Conservation (phyloP, 768 basidiomycete genomes). For the Lactarius sp. region DNA sequence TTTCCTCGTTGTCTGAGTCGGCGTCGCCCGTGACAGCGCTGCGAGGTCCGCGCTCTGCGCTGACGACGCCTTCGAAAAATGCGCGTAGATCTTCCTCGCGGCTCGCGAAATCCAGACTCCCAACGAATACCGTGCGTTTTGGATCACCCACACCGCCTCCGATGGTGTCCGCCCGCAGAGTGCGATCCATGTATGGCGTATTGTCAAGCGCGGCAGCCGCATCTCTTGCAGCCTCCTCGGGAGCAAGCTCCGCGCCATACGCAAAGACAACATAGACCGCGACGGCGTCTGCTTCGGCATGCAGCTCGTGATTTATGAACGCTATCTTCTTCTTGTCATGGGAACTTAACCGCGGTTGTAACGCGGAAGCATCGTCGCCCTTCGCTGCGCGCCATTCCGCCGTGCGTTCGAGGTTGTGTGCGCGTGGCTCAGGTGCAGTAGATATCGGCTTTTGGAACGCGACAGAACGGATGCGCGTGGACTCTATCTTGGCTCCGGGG, state of each 20-base stretch:
- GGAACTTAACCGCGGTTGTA: constrained; percentile 51
- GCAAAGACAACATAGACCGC: constrained; percentile 94
- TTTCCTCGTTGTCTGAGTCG: constrained; percentile 30
- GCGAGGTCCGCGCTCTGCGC: constrained; percentile 62
- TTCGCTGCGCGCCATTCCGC: constrained; percentile 49
- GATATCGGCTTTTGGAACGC: constrained; percentile 83
- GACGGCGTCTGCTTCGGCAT: constrained; percentile 65
- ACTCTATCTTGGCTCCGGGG: constrained; percentile 80
- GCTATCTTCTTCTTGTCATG: constrained; percentile 90
- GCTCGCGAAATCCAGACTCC: constrained; percentile 87
- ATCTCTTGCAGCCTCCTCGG: constrained; percentile 60
- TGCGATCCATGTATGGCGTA: constrained; percentile 67
- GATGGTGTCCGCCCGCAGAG: constrained; percentile 74
- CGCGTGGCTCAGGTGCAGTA: constrained; percentile 33
- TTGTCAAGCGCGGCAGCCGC: constrained; percentile 62
- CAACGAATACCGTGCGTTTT: constrained; percentile 82
- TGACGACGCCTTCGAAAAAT: constrained; percentile 80
- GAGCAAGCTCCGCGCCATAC: constrained; percentile 60
- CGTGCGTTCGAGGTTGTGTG: constrained; percentile 55
- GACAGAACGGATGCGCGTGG: constrained; percentile 88
- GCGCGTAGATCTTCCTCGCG: constrained; percentile 84
- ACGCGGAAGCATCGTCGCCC: constrained; percentile 35
- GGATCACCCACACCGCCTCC: constrained; percentile 54
- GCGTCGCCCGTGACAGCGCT: constrained; percentile 29
- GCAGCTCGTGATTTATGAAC: constrained; percentile 90